Evolutionary conservation across 352 stramenopile species (phyloP), one percentile per base, ranked within the genome.

Genomic region (Phytophthora aleatoria): DNA sequence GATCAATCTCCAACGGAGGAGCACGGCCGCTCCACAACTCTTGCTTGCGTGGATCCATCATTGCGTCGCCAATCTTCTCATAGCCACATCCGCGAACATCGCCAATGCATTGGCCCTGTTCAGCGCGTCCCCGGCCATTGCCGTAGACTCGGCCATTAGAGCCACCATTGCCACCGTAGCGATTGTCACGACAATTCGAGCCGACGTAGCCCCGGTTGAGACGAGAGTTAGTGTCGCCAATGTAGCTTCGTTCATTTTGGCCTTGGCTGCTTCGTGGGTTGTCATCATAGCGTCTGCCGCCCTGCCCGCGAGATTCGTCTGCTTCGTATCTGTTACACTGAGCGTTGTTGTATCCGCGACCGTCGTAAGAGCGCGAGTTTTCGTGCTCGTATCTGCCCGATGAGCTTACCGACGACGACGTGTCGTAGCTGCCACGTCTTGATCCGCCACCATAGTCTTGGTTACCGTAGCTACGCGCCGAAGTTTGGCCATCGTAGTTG

Each of bases 1-100:
- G 16, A 7, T 71, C 20, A 1, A 87, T 66, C 4, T 69, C 59
- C 0, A 75, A 42, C 1, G 64, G 55, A 35, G 54, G 58, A 31
- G 47, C 50, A 33, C 54, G 54, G 26, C 74, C 76, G 49, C 50
- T 73, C 79, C 73, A 86, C n/a, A 73, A 28, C 2, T 85, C 74
- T 20, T 76, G 63, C 5, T 73, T 28, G 0, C 75, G 74, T 10
- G 77, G 77, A 41, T 89, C 77, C 50, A 74, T 70, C n/a, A 77
- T 64, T 5, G 71, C 33, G 12, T 85, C 52, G 5, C 77, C 80
- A 13, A 89, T 72, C 1, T 51, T 54, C 27, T 89, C 80, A 48
- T 87, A 87, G 3, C 80, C 80, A 27, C 66, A 73, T 13, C 71
- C 80, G 2, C n/a, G 12, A n/a, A 71, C 33, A 3, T 63, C 50